Percentiles rank a stretch among this genome's conserved stretches.
Conservation (phyloP, 2,329 filamentous ascomycete genomes). For the Scedosporium aurantiacum region DNA sequence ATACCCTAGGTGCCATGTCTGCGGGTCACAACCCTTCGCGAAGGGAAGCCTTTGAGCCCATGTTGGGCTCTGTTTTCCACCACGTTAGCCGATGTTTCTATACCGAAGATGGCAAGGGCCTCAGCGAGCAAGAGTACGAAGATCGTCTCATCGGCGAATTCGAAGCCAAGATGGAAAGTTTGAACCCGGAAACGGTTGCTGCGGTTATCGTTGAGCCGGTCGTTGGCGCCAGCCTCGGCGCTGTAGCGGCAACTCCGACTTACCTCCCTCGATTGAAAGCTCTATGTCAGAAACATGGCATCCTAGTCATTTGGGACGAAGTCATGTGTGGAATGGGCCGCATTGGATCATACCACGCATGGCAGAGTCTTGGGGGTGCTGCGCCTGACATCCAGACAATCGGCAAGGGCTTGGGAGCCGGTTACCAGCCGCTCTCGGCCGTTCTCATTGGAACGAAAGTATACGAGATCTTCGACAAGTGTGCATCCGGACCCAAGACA, state of each 20-base stretch:
- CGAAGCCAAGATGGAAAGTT: constrained; percentile 31
- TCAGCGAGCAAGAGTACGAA: constrained; percentile 29
- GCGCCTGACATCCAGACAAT: constrained; percentile 46
- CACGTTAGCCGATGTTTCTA: constrained; percentile 17
- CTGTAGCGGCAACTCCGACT: constrained; percentile 35
- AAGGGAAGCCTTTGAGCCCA: constrained; percentile 17
- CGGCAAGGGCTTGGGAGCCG: constrained; percentile 48
- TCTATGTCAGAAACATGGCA: constrained; percentile 44
- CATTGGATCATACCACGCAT: constrained; percentile 50
- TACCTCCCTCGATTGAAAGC: constrained; percentile 43
- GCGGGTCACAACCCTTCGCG: constrained; percentile 20
- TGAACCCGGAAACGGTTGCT: constrained; percentile 34
- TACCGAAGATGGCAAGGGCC: constrained; percentile 13
- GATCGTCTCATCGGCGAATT: constrained; percentile 29
- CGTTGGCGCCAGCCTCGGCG: constrained; percentile 38
- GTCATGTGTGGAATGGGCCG: constrained; percentile 62
- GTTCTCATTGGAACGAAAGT: constrained; percentile 41
- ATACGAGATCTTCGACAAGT: constrained; percentile 33
- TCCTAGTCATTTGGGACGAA: constrained; percentile 45
- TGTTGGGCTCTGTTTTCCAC: constrained; percentile 15
- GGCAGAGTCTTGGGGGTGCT: constrained; percentile 42
- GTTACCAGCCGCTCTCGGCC: constrained; percentile 44
- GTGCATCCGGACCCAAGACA: constrained; percentile 23
- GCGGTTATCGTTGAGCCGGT: constrained; percentile 41
- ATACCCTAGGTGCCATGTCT: constrained; percentile 34